phyloP scores from a whole-genome alignment of 2,329 filamentous ascomycete species.

The Colletotrichum camelliae region DNA sequence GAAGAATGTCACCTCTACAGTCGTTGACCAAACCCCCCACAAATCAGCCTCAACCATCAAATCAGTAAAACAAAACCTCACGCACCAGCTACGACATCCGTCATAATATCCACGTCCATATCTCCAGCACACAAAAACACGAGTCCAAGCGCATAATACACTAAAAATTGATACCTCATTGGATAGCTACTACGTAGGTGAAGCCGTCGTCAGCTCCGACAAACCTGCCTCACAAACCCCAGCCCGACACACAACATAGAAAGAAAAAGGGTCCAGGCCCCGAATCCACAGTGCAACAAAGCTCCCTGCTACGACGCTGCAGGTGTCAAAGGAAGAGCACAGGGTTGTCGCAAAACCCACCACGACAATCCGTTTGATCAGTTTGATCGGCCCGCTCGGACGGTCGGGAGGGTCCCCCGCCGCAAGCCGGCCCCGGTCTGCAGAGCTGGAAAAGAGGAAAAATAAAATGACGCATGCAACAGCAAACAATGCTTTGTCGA shows the following conservation, averaged over 20 bases:
- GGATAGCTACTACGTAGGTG: not conserved
- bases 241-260: not conserved
- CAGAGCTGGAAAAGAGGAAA: not conserved
- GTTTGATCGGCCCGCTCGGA: conserved; percentile 10
- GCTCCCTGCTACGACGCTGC: not conserved
- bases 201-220: not conserved
- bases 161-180: too few relatives aligned
- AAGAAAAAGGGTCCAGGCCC: not conserved
- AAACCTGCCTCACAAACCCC: not conserved
- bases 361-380: not conserved
- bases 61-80: not conserved
- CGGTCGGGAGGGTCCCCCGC: not conserved
- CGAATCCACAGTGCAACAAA: not conserved
- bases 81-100: too few relatives aligned
- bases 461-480: not conserved
- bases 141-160: too few relatives aligned
- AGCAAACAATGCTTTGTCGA: not conserved
- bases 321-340: not conserved
- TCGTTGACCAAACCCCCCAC: not conserved
- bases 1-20: too few relatives aligned
- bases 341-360: not conserved
- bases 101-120: too few relatives aligned
- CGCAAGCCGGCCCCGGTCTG: not conserved
- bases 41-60: not conserved
- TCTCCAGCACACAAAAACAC: not conserved